phyloP scores from a whole-genome alignment of 2,329 filamentous ascomycete genomes.

The Didymella sp. region DNA sequence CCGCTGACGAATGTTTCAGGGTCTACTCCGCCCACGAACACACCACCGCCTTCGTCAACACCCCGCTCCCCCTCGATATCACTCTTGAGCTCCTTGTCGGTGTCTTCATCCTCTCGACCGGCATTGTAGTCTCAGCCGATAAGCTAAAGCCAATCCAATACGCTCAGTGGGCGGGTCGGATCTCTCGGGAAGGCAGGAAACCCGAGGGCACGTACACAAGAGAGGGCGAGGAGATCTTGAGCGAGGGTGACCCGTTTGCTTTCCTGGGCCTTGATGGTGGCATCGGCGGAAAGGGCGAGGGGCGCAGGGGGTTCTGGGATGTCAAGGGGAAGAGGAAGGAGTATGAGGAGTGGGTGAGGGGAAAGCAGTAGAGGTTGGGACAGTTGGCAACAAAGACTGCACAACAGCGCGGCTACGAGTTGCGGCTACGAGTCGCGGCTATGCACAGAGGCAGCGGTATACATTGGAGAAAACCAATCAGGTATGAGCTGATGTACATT shows the following conservation, averaged over 20 bases:
- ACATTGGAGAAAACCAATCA: neutral
- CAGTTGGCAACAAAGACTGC: neutral
- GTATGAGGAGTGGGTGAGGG: slow-evolving; percentile 74
- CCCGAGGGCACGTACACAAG: slow-evolving; percentile 64
- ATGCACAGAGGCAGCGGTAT: neutral
- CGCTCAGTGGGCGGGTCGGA: slow-evolving; percentile 80
- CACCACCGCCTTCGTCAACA: slow-evolving; percentile 68
- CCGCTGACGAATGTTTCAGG: slow-evolving; percentile 58
- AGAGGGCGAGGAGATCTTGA: slow-evolving; percentile 70
- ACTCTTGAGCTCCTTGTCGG: slow-evolving; percentile 83
- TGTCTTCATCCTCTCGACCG: slow-evolving; percentile 79
- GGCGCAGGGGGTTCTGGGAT: slow-evolving; percentile 84
- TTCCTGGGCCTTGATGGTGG: slow-evolving; percentile 62
- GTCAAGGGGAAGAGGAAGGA: slow-evolving; percentile 85
- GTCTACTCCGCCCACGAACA: slow-evolving; percentile 98
- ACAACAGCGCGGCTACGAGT: neutral
- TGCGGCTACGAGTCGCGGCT: too few species aligned
- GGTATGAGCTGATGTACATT: slow-evolving; percentile 2
- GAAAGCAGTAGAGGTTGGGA: slow-evolving; percentile 22
- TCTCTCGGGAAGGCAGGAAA: slow-evolving; percentile 76
- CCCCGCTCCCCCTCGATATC: slow-evolving; percentile 80
- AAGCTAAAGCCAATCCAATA: slow-evolving; percentile 84
- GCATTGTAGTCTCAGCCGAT: slow-evolving; percentile 79
- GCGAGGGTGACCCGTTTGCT: slow-evolving; percentile 78
- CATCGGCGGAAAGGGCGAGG: slow-evolving; percentile 67